phyloP scores from a whole-genome alignment of 176 grass and related monocot genomes.

The Rhipidocladum racemiflorum region DNA sequence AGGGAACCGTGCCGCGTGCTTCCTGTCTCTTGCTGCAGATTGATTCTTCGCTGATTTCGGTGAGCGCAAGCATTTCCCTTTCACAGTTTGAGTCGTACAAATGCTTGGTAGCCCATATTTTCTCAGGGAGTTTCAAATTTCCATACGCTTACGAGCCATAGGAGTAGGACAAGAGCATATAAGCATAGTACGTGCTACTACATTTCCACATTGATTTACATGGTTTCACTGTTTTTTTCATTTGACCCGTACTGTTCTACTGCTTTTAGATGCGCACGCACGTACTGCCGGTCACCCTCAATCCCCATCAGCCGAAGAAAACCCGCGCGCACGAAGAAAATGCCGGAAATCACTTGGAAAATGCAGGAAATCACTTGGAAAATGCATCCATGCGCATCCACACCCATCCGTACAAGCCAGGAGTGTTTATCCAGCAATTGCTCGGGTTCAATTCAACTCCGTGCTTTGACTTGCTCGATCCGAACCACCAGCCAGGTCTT shows the following conservation, averaged over 20 bases:
- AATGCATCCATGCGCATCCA: not conserved
- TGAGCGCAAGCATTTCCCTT: not conserved
- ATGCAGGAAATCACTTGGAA: no score
- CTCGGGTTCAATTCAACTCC: not conserved
- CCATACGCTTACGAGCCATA: no score
- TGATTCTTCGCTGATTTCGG: constrained; percentile 3
- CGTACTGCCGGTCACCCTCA: not conserved
- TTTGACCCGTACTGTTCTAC: no score
- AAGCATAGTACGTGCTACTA: no score
- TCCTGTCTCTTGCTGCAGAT: not conserved
- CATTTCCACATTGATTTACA: no score
- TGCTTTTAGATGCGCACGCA: not conserved
- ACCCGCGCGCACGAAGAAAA: not conserved
- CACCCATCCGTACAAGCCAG: not conserved
- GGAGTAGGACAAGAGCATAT: no score
- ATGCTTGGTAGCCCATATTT: no score
- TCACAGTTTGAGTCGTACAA: no score
- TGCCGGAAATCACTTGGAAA: not conserved
- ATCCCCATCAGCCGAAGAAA: not conserved
- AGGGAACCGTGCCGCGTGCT: not conserved
- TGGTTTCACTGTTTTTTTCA: no score
- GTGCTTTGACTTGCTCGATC: constrained; percentile 36
- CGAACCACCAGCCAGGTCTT: not conserved
- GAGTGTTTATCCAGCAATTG: not conserved
- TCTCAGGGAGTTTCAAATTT: no score